These are phyloP conservation scores for Trichophyton equinum DNA, from an alignment of 2,329 filamentous ascomycete species.

Conservation along the genomic window DNA sequence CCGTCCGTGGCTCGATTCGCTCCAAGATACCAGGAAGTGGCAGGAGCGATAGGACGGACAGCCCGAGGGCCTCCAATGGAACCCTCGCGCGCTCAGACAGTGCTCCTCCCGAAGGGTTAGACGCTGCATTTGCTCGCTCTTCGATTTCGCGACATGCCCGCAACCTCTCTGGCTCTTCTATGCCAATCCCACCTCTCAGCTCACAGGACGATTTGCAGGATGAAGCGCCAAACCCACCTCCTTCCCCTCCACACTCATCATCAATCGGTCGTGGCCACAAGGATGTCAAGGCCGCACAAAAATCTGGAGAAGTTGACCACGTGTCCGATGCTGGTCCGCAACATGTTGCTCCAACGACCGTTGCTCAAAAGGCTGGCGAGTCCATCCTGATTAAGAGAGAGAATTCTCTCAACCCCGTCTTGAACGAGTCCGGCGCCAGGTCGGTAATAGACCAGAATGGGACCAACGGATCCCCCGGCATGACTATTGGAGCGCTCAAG, in stretches of 20 bases:
- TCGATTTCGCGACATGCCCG: constrained; percentile 42
- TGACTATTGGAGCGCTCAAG: constrained; percentile 84
- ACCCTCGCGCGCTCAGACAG: constrained; percentile 49
- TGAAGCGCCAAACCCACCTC: constrained; percentile 48
- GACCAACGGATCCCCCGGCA: constrained; percentile 41
- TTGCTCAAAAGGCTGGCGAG: constrained; percentile 60
- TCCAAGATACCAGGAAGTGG: constrained; percentile 62
- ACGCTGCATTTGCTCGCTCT: constrained; percentile 63
- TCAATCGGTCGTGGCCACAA: constrained; percentile 61
- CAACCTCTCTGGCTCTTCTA: constrained; percentile 19
- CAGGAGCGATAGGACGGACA: constrained; percentile 48
- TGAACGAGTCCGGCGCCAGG: constrained; percentile 34
- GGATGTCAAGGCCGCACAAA: constrained; percentile 67
- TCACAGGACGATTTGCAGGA: constrained; percentile 26
- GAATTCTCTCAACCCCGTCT: constrained; percentile 54
- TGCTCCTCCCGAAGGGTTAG: constrained; percentile 49
- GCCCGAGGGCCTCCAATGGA: constrained; percentile 63
- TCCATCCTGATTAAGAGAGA: constrained; percentile 81
- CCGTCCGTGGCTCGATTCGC: constrained; percentile 64
- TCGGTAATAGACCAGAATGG: constrained; percentile 24
- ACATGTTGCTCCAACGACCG: constrained; percentile 46
- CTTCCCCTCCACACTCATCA: constrained; percentile 75
- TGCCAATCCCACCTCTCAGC: constrained; percentile 25
- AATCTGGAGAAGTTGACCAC: constrained; percentile 80
- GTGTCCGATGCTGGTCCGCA: constrained; percentile 83